Evolutionary conservation across 108 stramenopile genomes (phyloP), one percentile per base, ranked within the genome.

Genomic region (Pseudonitzschia multiseries): DNA sequence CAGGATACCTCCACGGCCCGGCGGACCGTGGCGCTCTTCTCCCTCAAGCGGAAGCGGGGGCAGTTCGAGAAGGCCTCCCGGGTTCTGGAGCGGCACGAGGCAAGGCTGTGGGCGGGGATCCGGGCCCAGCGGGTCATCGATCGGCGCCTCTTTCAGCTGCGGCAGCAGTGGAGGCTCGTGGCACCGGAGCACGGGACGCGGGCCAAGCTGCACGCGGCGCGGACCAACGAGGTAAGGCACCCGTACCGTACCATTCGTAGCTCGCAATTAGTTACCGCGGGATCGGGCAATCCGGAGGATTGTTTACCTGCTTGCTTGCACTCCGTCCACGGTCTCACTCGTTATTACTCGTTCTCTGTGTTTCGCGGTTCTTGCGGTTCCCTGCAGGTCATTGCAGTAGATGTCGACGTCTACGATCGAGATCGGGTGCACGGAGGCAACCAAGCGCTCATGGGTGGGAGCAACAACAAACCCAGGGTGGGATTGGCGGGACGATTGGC

Each of bases 131-230:
- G 69, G 2, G 77, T 89, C 10, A 64, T 90, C 13, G 89, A 92
- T 74, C 57, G 70, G n/a, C 71, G 93, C 33, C 53, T 88, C 50
- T 75, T 79, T 57, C 60, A 81, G 59, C 76, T 94, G 57, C 89
- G 93, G 10, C 74, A 74, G 50, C 79, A 86, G 57, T 94, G 93
- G 93, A 70, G 86, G 64, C 70, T 94, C 32, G 90, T 86, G 36
- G 93, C 90, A 26, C 93, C 93, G 27, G 90, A 94, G 75, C 90
- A 91, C 71, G 92, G 88, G 43, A 90, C 84, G 28, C 70, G 89
- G 17, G 85, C 85, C 21, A 79, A 79, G 52, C 80, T 84, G 40
- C 87, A 86, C 78, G 84, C 85, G n/a, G 74, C 84, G 0, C 74
- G 89, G 31, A 82, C 93, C 54, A 79, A 77, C 17, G 93, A 93